Evolutionary conservation across 192 early-diverging fungal species (phyloP).

Genomic region (Paraglomus occultum): DNA sequence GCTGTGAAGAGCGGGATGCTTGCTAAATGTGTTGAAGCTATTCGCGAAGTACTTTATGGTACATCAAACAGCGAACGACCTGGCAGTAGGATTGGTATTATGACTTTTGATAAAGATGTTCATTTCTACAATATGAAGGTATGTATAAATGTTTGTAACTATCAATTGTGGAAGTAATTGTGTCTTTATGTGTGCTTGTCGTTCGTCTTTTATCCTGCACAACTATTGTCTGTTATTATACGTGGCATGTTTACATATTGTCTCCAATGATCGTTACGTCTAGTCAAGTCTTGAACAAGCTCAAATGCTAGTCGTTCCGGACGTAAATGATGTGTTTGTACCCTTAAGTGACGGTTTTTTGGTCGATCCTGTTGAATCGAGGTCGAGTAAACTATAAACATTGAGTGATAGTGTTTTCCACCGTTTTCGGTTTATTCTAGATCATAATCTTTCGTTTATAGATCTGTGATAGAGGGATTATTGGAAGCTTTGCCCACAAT

Average conservation of each 20-base stretch:
- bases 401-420: conserved; percentile 25
- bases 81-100: conserved; percentile 74
- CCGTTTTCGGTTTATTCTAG: neutral
- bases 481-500: conserved; percentile 79
- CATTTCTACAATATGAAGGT: conserved; percentile 96
- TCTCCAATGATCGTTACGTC: neutral
- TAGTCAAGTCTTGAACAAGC: conserved; percentile 79
- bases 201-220: neutral
- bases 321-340: conserved; percentile 91
- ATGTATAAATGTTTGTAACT: conserved; percentile 32
- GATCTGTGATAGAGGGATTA: conserved; percentile 73
- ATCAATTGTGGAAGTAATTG: neutral
- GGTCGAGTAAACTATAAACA: conserved; percentile 31
- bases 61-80: conserved; percentile 22
- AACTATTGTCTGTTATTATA: neutral
- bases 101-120: conserved; percentile 86
- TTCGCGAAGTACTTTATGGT: conserved; percentile 70
- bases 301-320: conserved; percentile 93
- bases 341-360: conserved; percentile 89
- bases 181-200: neutral
- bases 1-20: conserved; percentile 86
- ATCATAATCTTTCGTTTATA: conserved; percentile 27
- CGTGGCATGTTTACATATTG: neutral
- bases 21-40: conserved; percentile 55
- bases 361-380: conserved; percentile 82